Evolutionary conservation across 768 basidiomycete species (phyloP).

Genomic region (Lactarius vividus): DNA sequence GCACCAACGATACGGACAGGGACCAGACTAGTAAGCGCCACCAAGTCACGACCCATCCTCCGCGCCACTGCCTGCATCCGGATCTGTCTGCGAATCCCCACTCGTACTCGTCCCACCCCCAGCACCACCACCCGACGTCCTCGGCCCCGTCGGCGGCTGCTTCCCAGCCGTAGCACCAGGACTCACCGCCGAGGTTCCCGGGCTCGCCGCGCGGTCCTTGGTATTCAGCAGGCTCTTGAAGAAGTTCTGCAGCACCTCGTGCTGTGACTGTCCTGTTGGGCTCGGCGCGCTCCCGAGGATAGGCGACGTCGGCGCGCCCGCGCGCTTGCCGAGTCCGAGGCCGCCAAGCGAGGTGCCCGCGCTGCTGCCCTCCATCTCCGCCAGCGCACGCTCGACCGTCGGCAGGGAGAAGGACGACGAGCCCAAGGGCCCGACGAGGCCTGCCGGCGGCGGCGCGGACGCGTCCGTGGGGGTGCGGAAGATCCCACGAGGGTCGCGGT

Average conservation of each 20-base stretch:
- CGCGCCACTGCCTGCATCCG: slow-evolving; percentile 12
- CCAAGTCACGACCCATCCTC: slow-evolving; percentile 13
- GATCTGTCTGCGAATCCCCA: background rate
- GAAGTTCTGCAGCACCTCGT: slow-evolving; percentile 84
- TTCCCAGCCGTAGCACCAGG: slow-evolving; percentile 31
- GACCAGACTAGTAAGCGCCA: background rate
- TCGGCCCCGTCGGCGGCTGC: slow-evolving; percentile 11
- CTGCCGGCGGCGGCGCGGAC: slow-evolving; percentile 51
- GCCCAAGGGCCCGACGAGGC: slow-evolving; percentile 91
- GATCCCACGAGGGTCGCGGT: slow-evolving; percentile 83
- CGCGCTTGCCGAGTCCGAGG: slow-evolving; percentile 20
- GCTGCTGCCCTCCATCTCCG: slow-evolving; percentile 77
- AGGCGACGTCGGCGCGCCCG: slow-evolving; percentile 33
- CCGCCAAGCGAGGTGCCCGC: slow-evolving; percentile 28
- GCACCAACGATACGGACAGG: background rate
- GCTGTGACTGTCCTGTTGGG: slow-evolving; percentile 58
- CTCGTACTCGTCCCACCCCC: slow-evolving; percentile 4
- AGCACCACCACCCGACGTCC: slow-evolving; percentile 1
- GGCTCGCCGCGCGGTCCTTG: slow-evolving; percentile 51
- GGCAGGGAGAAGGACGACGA: slow-evolving; percentile 84
- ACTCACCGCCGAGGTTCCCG: slow-evolving; percentile 36
- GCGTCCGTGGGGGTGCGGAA: slow-evolving; percentile 77
- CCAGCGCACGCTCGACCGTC: slow-evolving; percentile 81
- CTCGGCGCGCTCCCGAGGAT: slow-evolving; percentile 38
- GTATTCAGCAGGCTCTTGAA: slow-evolving; percentile 78